Conservation (phyloP, 305 asterid genomes). For the Fraxinus angustifolia region DNA sequence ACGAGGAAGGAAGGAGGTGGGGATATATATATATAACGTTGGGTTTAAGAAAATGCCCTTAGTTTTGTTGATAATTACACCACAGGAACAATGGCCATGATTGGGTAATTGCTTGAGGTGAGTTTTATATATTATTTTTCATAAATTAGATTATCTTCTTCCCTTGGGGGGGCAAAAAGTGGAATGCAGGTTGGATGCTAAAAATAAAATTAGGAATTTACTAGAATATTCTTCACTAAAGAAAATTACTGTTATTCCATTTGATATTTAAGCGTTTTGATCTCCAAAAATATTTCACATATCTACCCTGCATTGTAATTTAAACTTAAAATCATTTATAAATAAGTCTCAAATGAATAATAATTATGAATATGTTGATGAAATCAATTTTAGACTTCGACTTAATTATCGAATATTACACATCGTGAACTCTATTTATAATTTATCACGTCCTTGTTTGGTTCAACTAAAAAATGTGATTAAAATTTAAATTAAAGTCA, state of each 20-base stretch:
- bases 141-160: background rate
- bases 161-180: background rate
- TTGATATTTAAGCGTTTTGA: background rate
- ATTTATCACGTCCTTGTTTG: background rate
- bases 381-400: background rate
- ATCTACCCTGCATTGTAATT: background rate
- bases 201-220: background rate
- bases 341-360: background rate
- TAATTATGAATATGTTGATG: background rate
- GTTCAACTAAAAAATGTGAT: too few relatives aligned
- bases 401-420: background rate
- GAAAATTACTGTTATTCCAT: background rate
- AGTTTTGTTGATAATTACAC: conserved; percentile 34
- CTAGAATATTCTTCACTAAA: background rate
- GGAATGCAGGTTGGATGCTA: background rate
- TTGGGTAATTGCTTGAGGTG: background rate
- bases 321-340: background rate
- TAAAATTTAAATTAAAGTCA: too few relatives aligned
- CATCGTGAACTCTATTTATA: background rate
- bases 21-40: conserved; percentile 38
- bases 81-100: background rate
- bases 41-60: conserved; percentile 12
- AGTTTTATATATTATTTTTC: background rate
- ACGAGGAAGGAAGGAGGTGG: conserved; percentile 11
- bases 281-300: background rate